Base-by-base conservation (phyloP, 306 rosid species). In the Rubus parviflorus region DNA sequence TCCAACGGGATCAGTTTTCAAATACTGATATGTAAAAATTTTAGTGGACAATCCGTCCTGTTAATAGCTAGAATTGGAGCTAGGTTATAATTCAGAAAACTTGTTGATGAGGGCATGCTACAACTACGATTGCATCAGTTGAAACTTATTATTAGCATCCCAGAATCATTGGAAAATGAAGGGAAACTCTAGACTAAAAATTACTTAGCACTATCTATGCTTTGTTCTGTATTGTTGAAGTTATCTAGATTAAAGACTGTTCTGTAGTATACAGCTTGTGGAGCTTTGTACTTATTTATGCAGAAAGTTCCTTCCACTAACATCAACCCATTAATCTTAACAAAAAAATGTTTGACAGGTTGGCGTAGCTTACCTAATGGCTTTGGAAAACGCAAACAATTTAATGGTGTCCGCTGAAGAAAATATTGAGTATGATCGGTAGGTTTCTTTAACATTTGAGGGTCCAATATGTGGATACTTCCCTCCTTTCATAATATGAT, bases 391-490 rank as follows among this genome's bases (percentile, higher is more conserved):
- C 74, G 92, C 98, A 79, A 95, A 95, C 81, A 75, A 82, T 80
- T 70, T 95, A 73, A 69, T 5, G 56, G 83, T 90, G 77, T 83
- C 97, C 82, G 91, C 92, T 25, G 76, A 74, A 22, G 96, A 92
- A 80, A 92, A 90, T 86, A 92, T 95, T 75, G 98, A 95, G 83
- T 95, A 92, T 83, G 97, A 95, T 73, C 80, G 92, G 98, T 95
- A 80, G 67, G 91, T 76, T 79, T 74, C 78, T 76, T 74, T 72
- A 68, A 65, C 56, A 69, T 52, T 76, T 75, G 56, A 51, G 54
- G 17, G 16, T 82, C 58, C 53, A 57, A 41, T 45, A 12, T 3
- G 10, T 72, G 62, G 38, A 60, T 60, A 12, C 19, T 60, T 14
- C 40, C 11, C 7, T 25, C 40, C 12, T 11, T 25, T 25, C 38